Evolutionary conservation across 1,139 yeast species (phyloP), one percentile per base, ranked within the genome.

Genomic region (Protomyces gravidus): DNA sequence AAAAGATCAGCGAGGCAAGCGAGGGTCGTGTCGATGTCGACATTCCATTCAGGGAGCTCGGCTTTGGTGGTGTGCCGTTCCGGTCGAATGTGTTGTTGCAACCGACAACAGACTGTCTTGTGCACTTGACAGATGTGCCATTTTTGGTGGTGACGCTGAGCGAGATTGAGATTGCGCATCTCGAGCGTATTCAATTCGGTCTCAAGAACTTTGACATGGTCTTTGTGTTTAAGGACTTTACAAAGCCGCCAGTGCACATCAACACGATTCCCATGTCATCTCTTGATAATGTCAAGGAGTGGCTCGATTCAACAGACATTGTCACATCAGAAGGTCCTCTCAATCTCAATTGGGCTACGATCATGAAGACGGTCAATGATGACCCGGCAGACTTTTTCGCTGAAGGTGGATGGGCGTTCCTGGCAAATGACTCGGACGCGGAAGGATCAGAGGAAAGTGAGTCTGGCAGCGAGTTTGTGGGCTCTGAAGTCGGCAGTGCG

Each of bases 111-210:
- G 97, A 92, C 72, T 92, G 97, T 77, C 80, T 92, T 68, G 86
- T 92, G 55, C 97, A 90, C 75, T 80, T 94, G 66, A 82, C 90
- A 63, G 98, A 92, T 70, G 95, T 96, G 5, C 98, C 98, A 50
- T 94, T 90, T 70, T 76, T 90, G 71, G 97, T 92, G 42, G 84
- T 92, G 36, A 88, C 96, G 2, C 77, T 92, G 65, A 89, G 84
- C 66, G 98, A 92, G 69, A 87, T 92, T 65, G 99, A 92, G 75
- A 79, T 92, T 63, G 96, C 96, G 15, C 96, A 92, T 72, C 78
- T 92, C 69, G 99, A 92, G 78, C 85, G 99, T 78, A 96, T 92
- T 42, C 96, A 90, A 72, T 94, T 92, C 71, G 99, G 99, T 1
- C 80, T 92, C 69, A 89, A 89, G 75, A 94, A 94, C 75, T 94